Evolutionary conservation across 257 asterid genomes (phyloP).

Genomic region (Pogostemon cablin): DNA sequence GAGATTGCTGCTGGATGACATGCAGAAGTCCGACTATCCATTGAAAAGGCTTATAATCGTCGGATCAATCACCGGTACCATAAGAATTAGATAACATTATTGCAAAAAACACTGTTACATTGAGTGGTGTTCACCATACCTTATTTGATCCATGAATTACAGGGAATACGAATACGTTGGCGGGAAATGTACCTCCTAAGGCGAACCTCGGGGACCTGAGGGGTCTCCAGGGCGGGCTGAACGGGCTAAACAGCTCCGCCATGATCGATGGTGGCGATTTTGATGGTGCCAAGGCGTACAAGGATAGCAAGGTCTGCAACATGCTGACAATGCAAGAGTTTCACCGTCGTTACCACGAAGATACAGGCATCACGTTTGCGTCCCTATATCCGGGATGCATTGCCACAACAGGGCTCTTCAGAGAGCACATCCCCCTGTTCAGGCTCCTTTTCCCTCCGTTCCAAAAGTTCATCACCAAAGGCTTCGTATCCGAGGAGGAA

Average conservation of each 20-base stretch:
- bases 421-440: constrained; percentile 90
- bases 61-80: constrained; percentile 88
- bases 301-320: constrained; percentile 97
- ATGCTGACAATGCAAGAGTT: constrained; percentile 97
- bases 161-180: constrained; percentile 93
- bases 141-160: constrained; percentile 15
- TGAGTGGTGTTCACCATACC: background rate
- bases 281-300: constrained; percentile 98
- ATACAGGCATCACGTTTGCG: constrained; percentile 82
- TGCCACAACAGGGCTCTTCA: constrained; percentile 88
- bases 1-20: constrained; percentile 76
- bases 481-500: constrained; percentile 87
- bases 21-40: constrained; percentile 82
- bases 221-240: constrained; percentile 79
- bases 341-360: constrained; percentile 86
- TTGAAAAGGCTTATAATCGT: constrained; percentile 85
- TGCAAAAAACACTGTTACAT: background rate
- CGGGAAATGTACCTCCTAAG: constrained; percentile 96
- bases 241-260: constrained; percentile 71
- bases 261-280: constrained; percentile 92
- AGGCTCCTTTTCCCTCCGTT: constrained; percentile 86
- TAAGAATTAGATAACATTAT: background rate
- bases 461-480: constrained; percentile 88
- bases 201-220: constrained; percentile 90
- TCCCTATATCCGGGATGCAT: constrained; percentile 97